phyloP scores from a whole-genome alignment of 495 filamentous ascomycete genomes.

The Hyaloscypha finlandica region DNA sequence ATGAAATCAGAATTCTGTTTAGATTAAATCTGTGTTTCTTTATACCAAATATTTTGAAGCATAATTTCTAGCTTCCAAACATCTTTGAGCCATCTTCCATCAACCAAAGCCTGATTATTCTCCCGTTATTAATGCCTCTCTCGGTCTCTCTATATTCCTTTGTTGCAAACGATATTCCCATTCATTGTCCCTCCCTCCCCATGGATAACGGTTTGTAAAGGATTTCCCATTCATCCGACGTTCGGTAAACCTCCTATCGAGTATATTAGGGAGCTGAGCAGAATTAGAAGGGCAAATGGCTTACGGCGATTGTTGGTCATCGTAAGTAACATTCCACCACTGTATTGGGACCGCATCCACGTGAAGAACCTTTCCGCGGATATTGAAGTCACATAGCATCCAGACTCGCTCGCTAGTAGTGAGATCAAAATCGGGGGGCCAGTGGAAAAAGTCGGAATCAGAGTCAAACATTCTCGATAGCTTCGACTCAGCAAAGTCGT shows the following conservation, averaged over 20 bases:
- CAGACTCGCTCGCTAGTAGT: not conserved
- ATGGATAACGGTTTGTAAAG: not conserved
- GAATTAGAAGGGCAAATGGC: not conserved
- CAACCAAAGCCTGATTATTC: too few relatives aligned
- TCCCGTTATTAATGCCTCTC: not conserved
- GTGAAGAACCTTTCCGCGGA: not conserved
- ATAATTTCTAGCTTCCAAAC: too few relatives aligned
- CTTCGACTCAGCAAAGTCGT: not conserved
- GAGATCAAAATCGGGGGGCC: not conserved
- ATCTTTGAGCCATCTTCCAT: too few relatives aligned
- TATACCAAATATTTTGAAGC: too few relatives aligned
- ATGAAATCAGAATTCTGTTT: too few relatives aligned
- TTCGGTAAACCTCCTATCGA: not conserved
- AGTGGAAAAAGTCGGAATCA: not conserved
- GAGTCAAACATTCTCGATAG: not conserved
- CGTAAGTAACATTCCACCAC: not conserved
- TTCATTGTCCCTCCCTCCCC: not conserved
- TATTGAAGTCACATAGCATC: not conserved
- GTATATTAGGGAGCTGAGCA: not conserved
- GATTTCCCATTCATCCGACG: not conserved
- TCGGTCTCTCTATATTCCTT: too few relatives aligned
- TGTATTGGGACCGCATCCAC: not conserved
- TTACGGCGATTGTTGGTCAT: not conserved
- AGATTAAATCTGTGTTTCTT: too few relatives aligned
- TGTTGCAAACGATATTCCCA: not conserved